Conservation (phyloP, 2,329 filamentous ascomycete species). For the Trichoderma hamatum region DNA sequence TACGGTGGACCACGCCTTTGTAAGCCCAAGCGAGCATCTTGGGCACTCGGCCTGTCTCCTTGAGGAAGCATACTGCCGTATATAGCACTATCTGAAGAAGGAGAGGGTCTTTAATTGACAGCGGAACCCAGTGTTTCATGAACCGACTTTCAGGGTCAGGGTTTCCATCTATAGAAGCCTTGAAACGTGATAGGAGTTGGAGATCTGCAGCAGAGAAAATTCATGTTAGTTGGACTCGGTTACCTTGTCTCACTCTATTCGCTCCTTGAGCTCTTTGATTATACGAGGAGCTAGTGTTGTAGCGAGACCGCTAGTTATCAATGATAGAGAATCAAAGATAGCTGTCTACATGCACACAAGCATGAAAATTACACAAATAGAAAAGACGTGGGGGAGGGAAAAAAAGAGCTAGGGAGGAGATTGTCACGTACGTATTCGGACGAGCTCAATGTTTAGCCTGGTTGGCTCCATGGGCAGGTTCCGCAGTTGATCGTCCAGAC, state of each 20-base stretch:
- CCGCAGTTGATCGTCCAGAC: constrained; percentile 42
- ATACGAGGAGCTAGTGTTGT: not conserved
- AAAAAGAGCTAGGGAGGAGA: not conserved
- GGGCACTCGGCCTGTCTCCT: constrained; percentile 52
- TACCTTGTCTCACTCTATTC: not conserved
- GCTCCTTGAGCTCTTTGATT: not conserved
- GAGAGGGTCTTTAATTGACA: constrained; percentile 53
- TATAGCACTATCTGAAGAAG: constrained; percentile 54
- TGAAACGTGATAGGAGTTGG: constrained; percentile 54
- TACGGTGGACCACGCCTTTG: constrained; percentile 48
- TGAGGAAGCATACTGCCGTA: constrained; percentile 55
- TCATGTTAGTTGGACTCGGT: not conserved
- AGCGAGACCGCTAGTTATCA: not conserved
- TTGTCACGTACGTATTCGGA: constrained; percentile 48
- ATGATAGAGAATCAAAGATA: not conserved
- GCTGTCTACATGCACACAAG: not conserved
- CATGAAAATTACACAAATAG: not conserved
- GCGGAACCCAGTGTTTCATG: constrained; percentile 53
- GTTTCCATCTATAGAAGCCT: constrained; percentile 53
- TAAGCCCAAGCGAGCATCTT: constrained; percentile 48
- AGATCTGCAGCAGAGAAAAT: constrained; percentile 42
- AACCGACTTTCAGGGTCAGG: constrained; percentile 49
- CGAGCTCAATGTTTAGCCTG: constrained; percentile 51
- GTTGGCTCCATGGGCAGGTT: constrained; percentile 48
- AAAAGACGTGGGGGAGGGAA: not conserved